Base-by-base conservation (phyloP, 768 basidiomycete genomes). In the Jaapia argillacea region DNA sequence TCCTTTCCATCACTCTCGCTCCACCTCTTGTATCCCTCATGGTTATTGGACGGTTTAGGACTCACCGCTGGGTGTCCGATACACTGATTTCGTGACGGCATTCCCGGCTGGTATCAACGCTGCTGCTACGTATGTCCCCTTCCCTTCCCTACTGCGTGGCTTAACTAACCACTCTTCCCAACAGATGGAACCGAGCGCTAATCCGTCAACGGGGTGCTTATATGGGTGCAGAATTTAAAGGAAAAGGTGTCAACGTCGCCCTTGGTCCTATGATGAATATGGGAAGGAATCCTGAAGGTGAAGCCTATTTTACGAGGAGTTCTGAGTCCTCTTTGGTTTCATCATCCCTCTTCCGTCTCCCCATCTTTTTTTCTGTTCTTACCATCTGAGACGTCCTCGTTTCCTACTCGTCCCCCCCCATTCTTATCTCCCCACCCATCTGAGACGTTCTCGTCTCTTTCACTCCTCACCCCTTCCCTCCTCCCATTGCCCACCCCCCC, bases 181-280 rank as follows among this genome's bases (percentile, higher is more conserved):
- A 18, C 41, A 82, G 82, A 24, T 90, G 75, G 63, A 88, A 89
- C 51, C 85, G 84, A 33, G 68, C 70, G 6, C 68, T 94, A 24
- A 79, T 94, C 44, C 84, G 89, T 42, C 62, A 66, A 13, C 79
- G 91, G 22, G 91, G 86, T 2, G 54, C 75, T 3, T 79, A 74
- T 33, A 84, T 96, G 77, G 92, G 90, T 16, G 54, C 69, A 43
- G 93, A 98, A 58, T 83, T 87, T 63, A 70, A 70, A 44, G 79
- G 76, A 22, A 91, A 93, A 56, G 93, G 93, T 20, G 79, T 87
- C 37, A 76, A 96, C 52, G 65, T 93, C 40, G 82, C 79, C 6
- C 71, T 93, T 2, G 68, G 72, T 23, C 75, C 88, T 0, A 86
- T 86, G 82, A 91, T 88, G 79, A 91, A 92, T 57, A 75, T 93